phyloP scores from a whole-genome alignment of 352 stramenopile species.

The Globisporangium spiculum region DNA sequence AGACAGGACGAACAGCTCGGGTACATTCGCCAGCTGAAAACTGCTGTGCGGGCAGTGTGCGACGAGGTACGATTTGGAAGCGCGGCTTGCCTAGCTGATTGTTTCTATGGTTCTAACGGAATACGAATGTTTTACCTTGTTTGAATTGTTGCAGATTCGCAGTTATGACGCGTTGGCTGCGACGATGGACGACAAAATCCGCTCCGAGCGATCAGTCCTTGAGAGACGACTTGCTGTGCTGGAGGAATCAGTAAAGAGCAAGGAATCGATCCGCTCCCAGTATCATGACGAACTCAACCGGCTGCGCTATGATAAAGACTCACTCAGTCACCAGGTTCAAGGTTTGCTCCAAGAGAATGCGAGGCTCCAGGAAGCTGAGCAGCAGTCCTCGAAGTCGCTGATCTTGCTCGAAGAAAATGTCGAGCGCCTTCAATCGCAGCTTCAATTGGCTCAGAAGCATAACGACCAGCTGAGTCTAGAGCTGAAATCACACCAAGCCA shows the following conservation, averaged over 20 bases:
- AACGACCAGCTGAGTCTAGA: constrained; percentile 62
- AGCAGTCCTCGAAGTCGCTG: constrained; percentile 31
- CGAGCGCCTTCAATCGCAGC: constrained; percentile 44
- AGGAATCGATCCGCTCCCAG: constrained; percentile 21
- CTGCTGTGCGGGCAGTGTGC: constrained; percentile 31
- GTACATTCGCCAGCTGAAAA: constrained; percentile 60
- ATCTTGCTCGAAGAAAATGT: constrained; percentile 32
- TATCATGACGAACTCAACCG: constrained; percentile 36
- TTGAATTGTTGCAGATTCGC: constrained; percentile 27
- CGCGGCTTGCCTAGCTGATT: not conserved
- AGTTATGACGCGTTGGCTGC: constrained; percentile 28
- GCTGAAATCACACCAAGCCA: constrained; percentile 48
- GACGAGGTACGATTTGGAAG: constrained; percentile 24
- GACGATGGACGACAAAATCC: constrained; percentile 36
- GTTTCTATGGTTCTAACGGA: not conserved
- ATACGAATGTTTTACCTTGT: not conserved
- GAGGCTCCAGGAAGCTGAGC: constrained; percentile 34
- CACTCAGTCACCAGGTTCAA: constrained; percentile 22
- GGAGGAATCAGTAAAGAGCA: constrained; percentile 32
- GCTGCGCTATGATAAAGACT: constrained; percentile 20
- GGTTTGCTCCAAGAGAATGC: constrained; percentile 29
- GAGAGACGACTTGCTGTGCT: constrained; percentile 36
- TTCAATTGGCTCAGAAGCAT: constrained; percentile 48
- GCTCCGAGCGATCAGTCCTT: constrained; percentile 28
- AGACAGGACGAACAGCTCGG: constrained; percentile 52